A percentile compares a stretch with the other conserved stretches of the same genome.
These are phyloP conservation scores for Penicillium decumbens DNA, from an alignment of 2,329 filamentous ascomycete genomes.

Conservation along the genomic window DNA sequence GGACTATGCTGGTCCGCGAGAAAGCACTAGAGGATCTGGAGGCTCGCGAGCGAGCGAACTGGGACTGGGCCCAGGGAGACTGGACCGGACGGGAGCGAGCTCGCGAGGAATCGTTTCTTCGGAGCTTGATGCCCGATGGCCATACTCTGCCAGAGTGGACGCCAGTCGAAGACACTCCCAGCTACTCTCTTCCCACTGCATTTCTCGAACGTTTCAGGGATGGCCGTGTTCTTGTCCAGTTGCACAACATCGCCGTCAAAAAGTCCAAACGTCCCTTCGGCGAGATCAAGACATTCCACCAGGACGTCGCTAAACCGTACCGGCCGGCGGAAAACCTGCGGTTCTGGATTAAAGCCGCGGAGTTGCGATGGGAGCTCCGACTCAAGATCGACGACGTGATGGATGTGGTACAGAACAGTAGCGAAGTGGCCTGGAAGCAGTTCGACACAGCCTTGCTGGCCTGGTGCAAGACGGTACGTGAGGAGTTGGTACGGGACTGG, in stretches of 20 bases:
- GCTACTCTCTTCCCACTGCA: conserved; percentile 49
- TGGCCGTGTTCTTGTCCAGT: conserved; percentile 72
- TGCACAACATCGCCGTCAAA: conserved; percentile 85
- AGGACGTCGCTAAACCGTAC: conserved; percentile 93
- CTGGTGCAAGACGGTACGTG: conserved; percentile 78
- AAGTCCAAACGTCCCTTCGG: conserved; percentile 84
- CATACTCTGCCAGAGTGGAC: conserved; percentile 65
- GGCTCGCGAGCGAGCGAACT: conserved; percentile 64
- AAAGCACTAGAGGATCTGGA: conserved; percentile 72
- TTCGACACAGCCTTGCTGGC: conserved; percentile 78
- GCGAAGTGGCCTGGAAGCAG: conserved; percentile 64
- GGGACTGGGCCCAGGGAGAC: conserved; percentile 74
- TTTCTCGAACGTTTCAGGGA: conserved; percentile 72
- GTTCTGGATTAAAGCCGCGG: conserved; percentile 94
- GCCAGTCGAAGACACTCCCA: conserved; percentile 45
- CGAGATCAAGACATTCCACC: conserved; percentile 80
- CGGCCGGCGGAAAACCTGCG: conserved; percentile 87
- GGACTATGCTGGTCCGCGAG: conserved; percentile 70
- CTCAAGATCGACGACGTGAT: conserved; percentile 82
- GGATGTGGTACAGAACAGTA: conserved; percentile 71
- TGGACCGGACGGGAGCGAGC: conserved; percentile 72
- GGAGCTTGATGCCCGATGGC: conserved; percentile 60
- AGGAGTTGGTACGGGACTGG: conserved; percentile 76
- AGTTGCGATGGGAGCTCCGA: conserved; percentile 85
- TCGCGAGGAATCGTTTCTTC: conserved; percentile 75